Base-by-base conservation (phyloP, 2,329 filamentous ascomycete genomes). In the Penicillium oxalicum region DNA sequence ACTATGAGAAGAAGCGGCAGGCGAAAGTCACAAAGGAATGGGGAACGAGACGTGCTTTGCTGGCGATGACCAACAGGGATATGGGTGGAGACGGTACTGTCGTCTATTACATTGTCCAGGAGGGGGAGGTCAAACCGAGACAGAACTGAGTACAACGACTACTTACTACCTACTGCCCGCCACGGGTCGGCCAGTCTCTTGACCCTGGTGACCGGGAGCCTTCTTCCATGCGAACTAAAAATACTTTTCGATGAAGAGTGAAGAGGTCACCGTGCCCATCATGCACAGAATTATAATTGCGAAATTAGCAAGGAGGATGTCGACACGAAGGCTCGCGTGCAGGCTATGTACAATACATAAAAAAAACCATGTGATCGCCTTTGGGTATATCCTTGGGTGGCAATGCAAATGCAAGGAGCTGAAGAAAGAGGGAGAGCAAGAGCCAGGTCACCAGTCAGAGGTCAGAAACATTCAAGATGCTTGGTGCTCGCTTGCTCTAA, bases 81-180 rank as follows among this genome's bases (percentile, higher is more conserved):
- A 66, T 68, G 60, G 73, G 72, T 29, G 73, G 73, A 6, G 81
- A 84, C 61, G 81, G 81, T 37, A 84, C 82, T 1, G 73, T 84
- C 28, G 79, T 82, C 34, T 85, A 84, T 62, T 85, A 85, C 61
- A 75, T 84, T 53, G 73, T 83, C 42, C 79, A 83, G 57, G 81
- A 84, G 61, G 81, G 81, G 4, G 73, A 80, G 45, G 79, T 84
- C 27, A 84, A 84, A 67, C 81, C 81, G 9, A 70, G 81, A 53
- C 81, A 84, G 65, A 84, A 84, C 64, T 83, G 55, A 51, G 36
- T 25, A 34, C 32, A n/a, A 18, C 32, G 18, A 18, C 12, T 25
- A 18, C 18, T 18, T 18, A 18, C 18, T 18, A 18, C 18, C 18
- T 18, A 18, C 18, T 18, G 18, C 18, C 18, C 18, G 18, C 18